phyloP scores from a whole-genome alignment of 176 grass and related monocot genomes.

The Miscanthus lutarioriparius region DNA sequence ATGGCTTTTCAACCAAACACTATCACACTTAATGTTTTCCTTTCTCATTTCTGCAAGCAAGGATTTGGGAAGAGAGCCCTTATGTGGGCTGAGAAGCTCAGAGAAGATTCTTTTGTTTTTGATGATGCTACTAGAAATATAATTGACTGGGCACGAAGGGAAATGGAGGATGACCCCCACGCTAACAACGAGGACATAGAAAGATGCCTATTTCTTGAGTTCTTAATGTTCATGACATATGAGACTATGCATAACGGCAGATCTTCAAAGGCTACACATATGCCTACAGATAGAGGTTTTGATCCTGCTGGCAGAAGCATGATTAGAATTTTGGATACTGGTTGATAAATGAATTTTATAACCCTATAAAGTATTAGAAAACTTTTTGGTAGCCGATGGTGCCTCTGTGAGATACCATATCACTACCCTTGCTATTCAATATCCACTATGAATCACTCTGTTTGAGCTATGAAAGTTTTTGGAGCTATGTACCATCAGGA shows the following conservation, averaged over 20 bases:
- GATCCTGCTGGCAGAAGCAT: constrained; percentile 26
- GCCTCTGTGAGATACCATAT: background rate
- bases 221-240: constrained; percentile 61
- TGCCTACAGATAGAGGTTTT: constrained; percentile 22
- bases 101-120: constrained; percentile 70
- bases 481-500: background rate
- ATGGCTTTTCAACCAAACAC: constrained; percentile 81
- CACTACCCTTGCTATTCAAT: background rate
- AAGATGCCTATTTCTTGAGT: constrained; percentile 65
- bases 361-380: constrained; percentile 22
- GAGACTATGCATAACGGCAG: constrained; percentile 39
- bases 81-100: constrained; percentile 74
- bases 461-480: background rate
- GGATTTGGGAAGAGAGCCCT: constrained; percentile 71
- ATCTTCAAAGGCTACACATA: constrained; percentile 32
- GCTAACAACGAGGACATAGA: constrained; percentile 37
- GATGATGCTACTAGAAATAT: constrained; percentile 87
- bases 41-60: constrained; percentile 96
- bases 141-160: constrained; percentile 70
- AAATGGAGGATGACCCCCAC: constrained; percentile 40
- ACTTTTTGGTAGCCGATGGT: background rate
- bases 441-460: background rate
- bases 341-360: constrained; percentile 32
- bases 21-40: constrained; percentile 80
- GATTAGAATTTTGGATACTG: constrained; percentile 39